Percentiles rank a stretch among this genome's conserved stretches.
Conservation (phyloP, 768 basidiomycete genomes). For the Tylopilus felleus region DNA sequence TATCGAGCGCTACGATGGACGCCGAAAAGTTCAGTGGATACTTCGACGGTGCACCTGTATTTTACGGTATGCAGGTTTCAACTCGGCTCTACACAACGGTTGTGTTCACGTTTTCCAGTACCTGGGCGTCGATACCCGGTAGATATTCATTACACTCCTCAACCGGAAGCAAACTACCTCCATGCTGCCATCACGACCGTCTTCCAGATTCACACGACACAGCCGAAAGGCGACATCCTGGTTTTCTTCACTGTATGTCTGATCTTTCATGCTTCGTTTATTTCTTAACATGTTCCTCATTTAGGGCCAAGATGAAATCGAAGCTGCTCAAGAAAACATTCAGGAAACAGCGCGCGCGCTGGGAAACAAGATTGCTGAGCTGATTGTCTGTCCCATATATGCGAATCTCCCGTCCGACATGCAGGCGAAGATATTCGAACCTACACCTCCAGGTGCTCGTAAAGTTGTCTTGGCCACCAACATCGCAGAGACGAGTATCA, state of each 20-base stretch:
- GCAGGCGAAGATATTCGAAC: conserved; percentile 99
- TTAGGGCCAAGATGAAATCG: conserved; percentile 97
- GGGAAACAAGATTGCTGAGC: conserved; percentile 92
- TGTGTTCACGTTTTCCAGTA: conserved; percentile 45
- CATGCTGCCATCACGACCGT: conserved; percentile 98
- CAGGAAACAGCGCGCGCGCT: conserved; percentile 93
- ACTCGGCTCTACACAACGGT: neutral
- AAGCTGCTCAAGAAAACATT: conserved; percentile 93
- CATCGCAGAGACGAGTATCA: conserved; percentile 99
- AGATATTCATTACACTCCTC: conserved; percentile 98
- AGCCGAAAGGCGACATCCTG: conserved; percentile 95
- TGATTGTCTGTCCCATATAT: conserved; percentile 96
- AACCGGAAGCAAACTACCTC: conserved; percentile 98
- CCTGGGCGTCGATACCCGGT: conserved; percentile 97
- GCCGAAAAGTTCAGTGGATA: conserved; percentile 98
- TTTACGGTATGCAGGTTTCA: conserved; percentile 61
- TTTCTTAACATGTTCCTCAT: conserved; percentile 5
- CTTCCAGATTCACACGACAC: conserved; percentile 98
- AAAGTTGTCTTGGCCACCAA: conserved; percentile 99
- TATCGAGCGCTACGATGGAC: conserved; percentile 96
- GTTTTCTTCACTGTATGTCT: conserved; percentile 87
- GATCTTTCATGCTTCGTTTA: neutral
- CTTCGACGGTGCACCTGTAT: conserved; percentile 94
- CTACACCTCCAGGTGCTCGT: conserved; percentile 92
- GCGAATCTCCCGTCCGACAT: conserved; percentile 99